Evolutionary conservation across 2,329 filamentous ascomycete genomes (phyloP), one percentile per base, ranked within the genome.

Genomic region (Alternaria solani): DNA sequence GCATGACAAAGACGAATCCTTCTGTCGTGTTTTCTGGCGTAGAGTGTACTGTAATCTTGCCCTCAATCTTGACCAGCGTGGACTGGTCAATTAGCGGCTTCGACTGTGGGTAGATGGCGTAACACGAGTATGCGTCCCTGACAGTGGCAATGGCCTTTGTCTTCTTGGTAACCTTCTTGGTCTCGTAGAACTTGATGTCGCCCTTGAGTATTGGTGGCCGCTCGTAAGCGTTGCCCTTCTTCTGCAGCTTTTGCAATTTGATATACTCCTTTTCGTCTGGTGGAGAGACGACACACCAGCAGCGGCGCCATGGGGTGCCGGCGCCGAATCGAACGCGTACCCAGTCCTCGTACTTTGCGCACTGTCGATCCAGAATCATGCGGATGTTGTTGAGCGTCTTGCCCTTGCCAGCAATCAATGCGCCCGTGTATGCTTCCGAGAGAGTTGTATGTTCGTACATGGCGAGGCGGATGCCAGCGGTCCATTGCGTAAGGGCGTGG

Each of bases 1-100:
- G 95, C 94, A 99, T 97, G 68, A 98, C 89, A 74, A 99, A 99
- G 5, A 99, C 92, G 71, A 97, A 97, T 0, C 95, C 95, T 76
- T 99, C 95, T 0, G 91, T 91, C 2, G 88, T 88, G 0, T 90
- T 89, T 25, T 92, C 88, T 8, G 91, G 89, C 12, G 89, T 87
- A 0, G 90, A 90, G 79, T 97, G 93, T 39, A 97, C 92, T 0
- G 91, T 93, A 62, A 99, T 93, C 64, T 88, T 88, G 9, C 94
- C 95, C 80, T 99, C 95, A 28, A 99, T 86, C 79, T 99, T 99
- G 64, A 98, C 86, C 61, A 99, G 81, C 0, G 94, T 97, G 1
- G 95, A 98, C 60, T 94, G 92, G 68, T 99, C 94, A 59, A 99
- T 96, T 39, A 99, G 83, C 0, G 92, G 91, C 79, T 96, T 97